Evolutionary conservation across 2,329 filamentous ascomycete species (phyloP), one percentile per base, ranked within the genome.

Genomic region (Paecilomyces dactylethromorphus): DNA sequence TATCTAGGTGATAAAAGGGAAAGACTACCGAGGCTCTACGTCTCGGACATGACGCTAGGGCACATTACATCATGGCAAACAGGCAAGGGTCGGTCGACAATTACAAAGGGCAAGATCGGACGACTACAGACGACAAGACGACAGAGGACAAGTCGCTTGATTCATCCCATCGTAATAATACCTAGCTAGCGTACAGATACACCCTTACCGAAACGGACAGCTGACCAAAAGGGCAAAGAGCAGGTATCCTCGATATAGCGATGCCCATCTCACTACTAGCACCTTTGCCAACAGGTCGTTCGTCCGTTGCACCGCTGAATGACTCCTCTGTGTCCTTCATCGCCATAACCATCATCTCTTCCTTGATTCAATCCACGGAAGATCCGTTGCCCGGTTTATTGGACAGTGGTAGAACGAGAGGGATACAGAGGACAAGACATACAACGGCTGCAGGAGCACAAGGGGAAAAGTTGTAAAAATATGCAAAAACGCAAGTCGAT

Each of bases 401-500:
- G 18, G 39, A 45, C 32, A 33, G 15, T 45, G 39, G 4, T n/a
- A 21, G n/a, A 15, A 45, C 39, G n/a, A 45, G n/a, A 45, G 18
- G 8, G 39, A 29, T 7, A 29, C 26, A 29, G 26, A 29, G n/a
- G 15, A 39, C n/a, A n/a, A 45, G 39, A 18, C 39, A 18, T 45
- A 21, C 39, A 18, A 45, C 13, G 35, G 35, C 39, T 45, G 39
- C 39, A 45, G 8, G 35, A 45, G 15, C 13, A n/a, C 35, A 45
- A 7, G 39, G 10, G 39, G 18, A 8, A 39, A 39, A 39, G 22
- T 6, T 7, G 39, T 18, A 10, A 45, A 79, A 74, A 76, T 80
- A 76, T 71, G 71, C 64, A 58, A 67, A 62, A 62, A 63, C 64
- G 62, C 58, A 63, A 63, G 62, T 61, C 60, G 64, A 66, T 55